phyloP scores from a whole-genome alignment of 208 protist genomes.

The Wallacemonas collosoma region DNA sequence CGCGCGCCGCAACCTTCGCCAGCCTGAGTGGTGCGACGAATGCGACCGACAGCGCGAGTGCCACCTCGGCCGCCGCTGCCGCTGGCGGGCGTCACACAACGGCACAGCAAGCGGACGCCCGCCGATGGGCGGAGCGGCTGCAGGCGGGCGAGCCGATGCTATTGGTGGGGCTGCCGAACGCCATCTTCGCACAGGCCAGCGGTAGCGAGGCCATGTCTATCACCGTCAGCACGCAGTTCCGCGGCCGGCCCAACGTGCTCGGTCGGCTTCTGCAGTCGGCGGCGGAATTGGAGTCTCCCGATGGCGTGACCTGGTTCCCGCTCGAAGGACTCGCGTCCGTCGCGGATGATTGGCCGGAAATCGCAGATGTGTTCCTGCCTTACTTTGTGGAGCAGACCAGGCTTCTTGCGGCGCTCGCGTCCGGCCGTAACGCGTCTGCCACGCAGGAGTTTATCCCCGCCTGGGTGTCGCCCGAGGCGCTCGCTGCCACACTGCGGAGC shows the following conservation, averaged over 20 bases:
- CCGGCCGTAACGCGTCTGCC: slow-evolving; percentile 21
- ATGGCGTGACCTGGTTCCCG: slow-evolving; percentile 35
- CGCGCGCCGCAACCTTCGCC: not conserved
- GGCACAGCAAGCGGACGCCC: not conserved
- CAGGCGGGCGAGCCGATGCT: not conserved
- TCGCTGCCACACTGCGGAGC: slow-evolving; percentile 20
- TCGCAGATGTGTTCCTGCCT: slow-evolving; percentile 36
- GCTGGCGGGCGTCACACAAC: not conserved
- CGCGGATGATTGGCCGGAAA: slow-evolving; percentile 34
- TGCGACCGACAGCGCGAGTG: not conserved
- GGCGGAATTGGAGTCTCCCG: slow-evolving; percentile 16
- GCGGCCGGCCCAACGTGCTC: slow-evolving; percentile 24
- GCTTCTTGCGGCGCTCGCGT: slow-evolving; percentile 35
- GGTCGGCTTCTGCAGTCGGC: slow-evolving; percentile 35
- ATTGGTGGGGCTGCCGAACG: slow-evolving; percentile 40
- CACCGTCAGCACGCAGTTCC: slow-evolving; percentile 30
- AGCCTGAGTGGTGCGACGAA: not conserved
- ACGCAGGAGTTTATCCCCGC: slow-evolving; percentile 27
- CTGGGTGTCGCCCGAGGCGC: slow-evolving; percentile 34
- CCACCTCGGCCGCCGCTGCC: not conserved
- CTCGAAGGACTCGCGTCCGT: slow-evolving; percentile 31
- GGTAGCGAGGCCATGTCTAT: slow-evolving; percentile 26
- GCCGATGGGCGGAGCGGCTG: not conserved
- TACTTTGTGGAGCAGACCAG: slow-evolving; percentile 37
- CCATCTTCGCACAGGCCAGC: slow-evolving; percentile 23